Base-by-base conservation (phyloP, 768 basidiomycete species). In the Suillus occidentalis region DNA sequence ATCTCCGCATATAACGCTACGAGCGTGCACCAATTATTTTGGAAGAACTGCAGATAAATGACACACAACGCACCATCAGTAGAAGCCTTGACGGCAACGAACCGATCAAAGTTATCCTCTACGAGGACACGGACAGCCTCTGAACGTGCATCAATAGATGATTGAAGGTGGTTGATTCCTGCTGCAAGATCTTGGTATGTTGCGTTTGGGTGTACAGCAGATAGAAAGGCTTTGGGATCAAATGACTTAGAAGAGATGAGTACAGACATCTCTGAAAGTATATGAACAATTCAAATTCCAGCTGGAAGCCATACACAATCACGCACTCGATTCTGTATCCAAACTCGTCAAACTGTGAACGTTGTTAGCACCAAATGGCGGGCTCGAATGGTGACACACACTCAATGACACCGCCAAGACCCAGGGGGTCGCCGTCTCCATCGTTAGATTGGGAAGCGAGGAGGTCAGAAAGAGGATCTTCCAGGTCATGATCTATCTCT, bases 31-130 rank as follows among this genome's bases (percentile, higher is more conserved):
- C 1, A 31, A 28, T 59, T 31, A 42, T 13, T 58, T 7, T 12
- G 28, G 9, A 25, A 10, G 42, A 37, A 69, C 55, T 68, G 65
- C n/a, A 45, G 61, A 55, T 4, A 39, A 20, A 36, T 25, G 22
- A 18, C 36, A 18, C 40, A 56, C 61, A 57, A 63, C 80, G 61
- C 75, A 95, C 96, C 91, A 77, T 97, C 96, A n/a, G 93, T 97
- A 10, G 92, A 92, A 10, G 94, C 93, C 72, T 99, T 99, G 63
- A 99, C 97, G 3, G 94, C 92, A 20, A 99, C 97, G 72, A 99
- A 99, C 14, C 95, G 85, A 78, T 99, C 96, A 76, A 99, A 98
- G 76, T 99, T 97, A 70, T 98, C 95, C 75, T 98, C 96, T 12
- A 99, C 97, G 39, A 99, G 83, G 25, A 96, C 87, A 47, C 95